Percentiles rank a stretch among this genome's conserved stretches.
Conservation (phyloP, 208 protist genomes). For the Trypanosoma melophagium region DNA sequence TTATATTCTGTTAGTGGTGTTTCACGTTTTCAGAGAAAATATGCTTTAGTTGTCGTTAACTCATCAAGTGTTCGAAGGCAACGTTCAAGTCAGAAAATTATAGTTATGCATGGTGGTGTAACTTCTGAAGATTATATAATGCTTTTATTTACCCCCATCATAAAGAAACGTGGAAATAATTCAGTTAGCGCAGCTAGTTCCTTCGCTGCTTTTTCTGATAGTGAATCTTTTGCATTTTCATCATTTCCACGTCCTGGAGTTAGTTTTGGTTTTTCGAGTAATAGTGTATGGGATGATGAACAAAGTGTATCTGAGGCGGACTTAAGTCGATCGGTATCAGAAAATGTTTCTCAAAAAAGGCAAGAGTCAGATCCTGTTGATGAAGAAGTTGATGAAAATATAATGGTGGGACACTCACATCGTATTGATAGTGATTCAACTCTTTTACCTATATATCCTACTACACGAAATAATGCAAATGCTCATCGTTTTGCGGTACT, state of each 20-base stretch:
- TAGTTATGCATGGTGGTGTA: conserved; percentile 82
- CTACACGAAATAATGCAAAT: conserved; percentile 28
- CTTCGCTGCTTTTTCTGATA: conserved; percentile 12
- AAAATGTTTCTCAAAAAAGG: neutral
- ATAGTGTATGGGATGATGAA: conserved; percentile 6
- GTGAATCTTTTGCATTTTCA: neutral
- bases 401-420: conserved; percentile 16
- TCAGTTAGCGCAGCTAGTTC: neutral
- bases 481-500: conserved; percentile 63
- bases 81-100: conserved; percentile 20
- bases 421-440: conserved; percentile 23
- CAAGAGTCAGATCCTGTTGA: no score
- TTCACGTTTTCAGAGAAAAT: conserved; percentile 79
- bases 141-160: conserved; percentile 66
- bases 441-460: conserved; percentile 45
- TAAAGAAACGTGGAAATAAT: neutral
- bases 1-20: conserved; percentile 58
- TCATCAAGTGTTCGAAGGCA: conserved; percentile 19
- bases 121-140: conserved; percentile 65
- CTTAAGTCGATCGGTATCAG: conserved; percentile 6
- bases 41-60: conserved; percentile 55
- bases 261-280: neutral
- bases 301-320: conserved; percentile 9
- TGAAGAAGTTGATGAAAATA: conserved; percentile 1
- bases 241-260: neutral